These are phyloP conservation scores for Saturnispora galanensis DNA, from an alignment of 805 yeast species.

Conservation along the genomic window DNA sequence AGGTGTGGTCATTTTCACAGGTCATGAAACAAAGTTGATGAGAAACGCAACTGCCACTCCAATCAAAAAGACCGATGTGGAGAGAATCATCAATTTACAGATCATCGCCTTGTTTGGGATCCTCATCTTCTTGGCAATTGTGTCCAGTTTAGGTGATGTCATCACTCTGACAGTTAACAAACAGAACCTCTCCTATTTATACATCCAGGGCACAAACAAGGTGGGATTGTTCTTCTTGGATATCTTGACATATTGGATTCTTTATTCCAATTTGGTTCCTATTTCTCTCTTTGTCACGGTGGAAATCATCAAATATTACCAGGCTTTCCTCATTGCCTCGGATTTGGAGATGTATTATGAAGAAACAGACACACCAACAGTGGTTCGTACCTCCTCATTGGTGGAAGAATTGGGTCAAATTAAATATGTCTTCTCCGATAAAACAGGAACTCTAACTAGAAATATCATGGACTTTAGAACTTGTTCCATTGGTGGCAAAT, in stretches of 20 bases:
- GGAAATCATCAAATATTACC: conserved; percentile 90
- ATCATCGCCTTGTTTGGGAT: conserved; percentile 81
- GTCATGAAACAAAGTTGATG: conserved; percentile 97
- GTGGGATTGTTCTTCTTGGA: conserved; percentile 74
- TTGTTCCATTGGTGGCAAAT: conserved; percentile 85
- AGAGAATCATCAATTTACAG: conserved; percentile 86
- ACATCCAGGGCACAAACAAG: conserved; percentile 57
- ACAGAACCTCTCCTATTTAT: conserved; percentile 50
- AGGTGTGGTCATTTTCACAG: conserved; percentile 90
- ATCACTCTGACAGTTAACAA: conserved; percentile 51
- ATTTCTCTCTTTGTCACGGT: conserved; percentile 94
- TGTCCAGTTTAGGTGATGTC: conserved; percentile 85
- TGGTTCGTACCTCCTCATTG: conserved; percentile 87
- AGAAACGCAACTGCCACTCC: conserved; percentile 99
- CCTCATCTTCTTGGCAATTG: conserved; percentile 60
- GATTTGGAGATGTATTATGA: conserved; percentile 90
- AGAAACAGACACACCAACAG: conserved; percentile 85
- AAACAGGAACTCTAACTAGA: conserved; percentile 93
- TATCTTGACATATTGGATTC: conserved; percentile 88
- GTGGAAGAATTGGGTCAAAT: conserved; percentile 98
- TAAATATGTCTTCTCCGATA: conserved; percentile 91
- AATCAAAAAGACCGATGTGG: conserved; percentile 93
- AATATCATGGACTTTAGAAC: conserved; percentile 95
- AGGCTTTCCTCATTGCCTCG: conserved; percentile 86
- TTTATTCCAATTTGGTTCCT: conserved; percentile 95